Evolutionary conservation across 1,284 basidiomycete species (phyloP), one percentile per base, ranked within the genome.

Genomic region (Rhizopogon parksii): DNA sequence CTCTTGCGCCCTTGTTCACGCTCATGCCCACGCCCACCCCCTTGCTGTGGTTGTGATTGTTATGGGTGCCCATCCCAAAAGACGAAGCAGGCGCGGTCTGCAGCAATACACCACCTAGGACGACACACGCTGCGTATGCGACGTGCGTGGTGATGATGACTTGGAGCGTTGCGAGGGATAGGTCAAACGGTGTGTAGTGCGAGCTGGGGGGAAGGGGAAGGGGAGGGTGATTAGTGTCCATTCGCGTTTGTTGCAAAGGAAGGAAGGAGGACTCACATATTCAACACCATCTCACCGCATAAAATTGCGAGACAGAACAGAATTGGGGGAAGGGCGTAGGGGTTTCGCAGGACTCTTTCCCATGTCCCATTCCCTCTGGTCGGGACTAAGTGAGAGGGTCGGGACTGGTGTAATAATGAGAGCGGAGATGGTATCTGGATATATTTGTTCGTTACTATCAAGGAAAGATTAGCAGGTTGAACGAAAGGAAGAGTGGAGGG

Each of bases 21-120:
- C 21, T 24, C 21, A 4, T 3, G 21, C 19, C 11, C 11, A 6
- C 14, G 19, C 19, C 19, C 0, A 39, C 6, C 12, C 19, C 37
- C 12, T 3, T 39, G 6, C 3, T 12, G 19, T 15, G 6, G 7
- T 11, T 17, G 19, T 15, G 6, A 7, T 30, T 30, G 7, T 2
- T 27, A 30, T 30, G 27, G 27, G 7, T 9, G 15, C 3, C n/a
- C 39, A 40, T 40, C 4, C 14, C 7, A 5, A 43, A 43, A 11
- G 40, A 17, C 85, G 71, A 56, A 36, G 64, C 53, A 17, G 93
- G 93, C 0, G 91, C 81, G 0, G 93, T 96, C 65, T 96, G 93
- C 2, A 96, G 69, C 1, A 97, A 73, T 1, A 93, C 84, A 7
- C 85, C 82, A 2, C 89, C 92, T 24, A 93, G 85, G 0, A 87